phyloP scores from a whole-genome alignment of 305 asterid genomes.

The Rubia peregrina region DNA sequence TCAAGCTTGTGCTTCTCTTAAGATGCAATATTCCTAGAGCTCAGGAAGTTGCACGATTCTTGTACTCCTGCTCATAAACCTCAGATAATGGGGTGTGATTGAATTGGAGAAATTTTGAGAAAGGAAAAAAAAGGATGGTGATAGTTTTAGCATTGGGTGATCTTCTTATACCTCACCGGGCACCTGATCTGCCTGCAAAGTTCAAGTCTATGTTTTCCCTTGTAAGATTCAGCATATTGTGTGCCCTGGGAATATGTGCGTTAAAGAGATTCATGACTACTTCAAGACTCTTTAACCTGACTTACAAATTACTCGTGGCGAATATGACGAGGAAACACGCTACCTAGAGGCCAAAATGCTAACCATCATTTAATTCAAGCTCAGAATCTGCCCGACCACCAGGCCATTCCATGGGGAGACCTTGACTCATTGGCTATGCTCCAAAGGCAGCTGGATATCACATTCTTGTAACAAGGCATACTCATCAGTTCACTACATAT shows the following conservation, averaged over 20 bases:
- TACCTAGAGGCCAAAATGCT: slow-evolving; percentile 89
- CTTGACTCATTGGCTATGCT: slow-evolving; percentile 95
- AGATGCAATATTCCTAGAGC: not conserved
- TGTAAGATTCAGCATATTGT: slow-evolving; percentile 93
- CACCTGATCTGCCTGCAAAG: slow-evolving; percentile 93
- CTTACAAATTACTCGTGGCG: slow-evolving; percentile 87
- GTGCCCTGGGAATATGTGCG: slow-evolving; percentile 85
- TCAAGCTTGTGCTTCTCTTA: no score
- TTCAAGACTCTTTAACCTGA: slow-evolving; percentile 81
- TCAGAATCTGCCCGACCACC: slow-evolving; percentile 97
- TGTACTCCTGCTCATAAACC: not conserved
- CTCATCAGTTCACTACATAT: slow-evolving; percentile 96
- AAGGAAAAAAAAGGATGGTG: slow-evolving; percentile 44
- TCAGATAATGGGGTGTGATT: slow-evolving; percentile 21
- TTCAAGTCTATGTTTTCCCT: slow-evolving; percentile 99
- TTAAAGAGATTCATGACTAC: slow-evolving; percentile 88
- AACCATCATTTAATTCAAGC: slow-evolving; percentile 90
- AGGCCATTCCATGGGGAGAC: slow-evolving; percentile 98
- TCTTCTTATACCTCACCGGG: slow-evolving; percentile 90
- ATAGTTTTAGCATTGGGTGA: slow-evolving; percentile 91
- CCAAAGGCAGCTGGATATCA: slow-evolving; percentile 91
- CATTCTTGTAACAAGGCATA: slow-evolving; percentile 88
- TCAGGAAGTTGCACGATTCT: not conserved
- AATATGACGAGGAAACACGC: slow-evolving; percentile 83
- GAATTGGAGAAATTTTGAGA: slow-evolving; percentile 10